Evolutionary conservation across 2,329 filamentous ascomycete species (phyloP), one percentile per base, ranked within the genome.

Genomic region (Setomelanomma holmii): DNA sequence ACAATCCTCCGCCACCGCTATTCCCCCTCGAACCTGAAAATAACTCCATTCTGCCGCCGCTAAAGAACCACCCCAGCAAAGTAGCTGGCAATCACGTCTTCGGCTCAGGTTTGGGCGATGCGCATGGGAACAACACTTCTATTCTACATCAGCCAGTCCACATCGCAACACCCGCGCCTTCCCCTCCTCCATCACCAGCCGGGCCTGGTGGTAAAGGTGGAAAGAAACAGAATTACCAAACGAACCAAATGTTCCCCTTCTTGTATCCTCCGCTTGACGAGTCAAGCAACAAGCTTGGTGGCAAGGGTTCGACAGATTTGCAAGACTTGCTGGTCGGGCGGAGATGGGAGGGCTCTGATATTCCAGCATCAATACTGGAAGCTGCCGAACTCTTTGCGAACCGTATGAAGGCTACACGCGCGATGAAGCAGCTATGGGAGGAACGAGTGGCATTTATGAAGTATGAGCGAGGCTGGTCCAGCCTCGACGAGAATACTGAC

Each of bases 201-300:
- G 93, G 85, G 1, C 84, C 85, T 3, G 85, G 92, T 21, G 92
- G 92, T 0, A 99, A 98, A 74, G 91, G 90, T 45, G 93, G 89
- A 1, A 99, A 99, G 80, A 99, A 99, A 72, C 95, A 99, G 69
- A 99, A 98, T 64, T 99, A 99, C 67, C 95, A 99, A 74, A 99
- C 95, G 0, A 99, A 99, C 69, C 95, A 99, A 66, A 95, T 97
- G 70, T 98, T 99, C 60, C 95, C 95, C 0, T 98, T 99, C 69
- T 87, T 99, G 78, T 99, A 99, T 64, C 95, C 95, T 1, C 95
- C 95, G 1, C 79, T 97, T 16, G 93, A 97, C 74, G 88, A 88
- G 56, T 88, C 86, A 20, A 96, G 92, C 75, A 96, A 96, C 69
- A 90, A 89, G 63, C 87, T 93, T 33, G 93, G 95, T 44, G 93